Conservation (phyloP, 1,284 basidiomycete genomes). For the Prillingera fragicola region DNA sequence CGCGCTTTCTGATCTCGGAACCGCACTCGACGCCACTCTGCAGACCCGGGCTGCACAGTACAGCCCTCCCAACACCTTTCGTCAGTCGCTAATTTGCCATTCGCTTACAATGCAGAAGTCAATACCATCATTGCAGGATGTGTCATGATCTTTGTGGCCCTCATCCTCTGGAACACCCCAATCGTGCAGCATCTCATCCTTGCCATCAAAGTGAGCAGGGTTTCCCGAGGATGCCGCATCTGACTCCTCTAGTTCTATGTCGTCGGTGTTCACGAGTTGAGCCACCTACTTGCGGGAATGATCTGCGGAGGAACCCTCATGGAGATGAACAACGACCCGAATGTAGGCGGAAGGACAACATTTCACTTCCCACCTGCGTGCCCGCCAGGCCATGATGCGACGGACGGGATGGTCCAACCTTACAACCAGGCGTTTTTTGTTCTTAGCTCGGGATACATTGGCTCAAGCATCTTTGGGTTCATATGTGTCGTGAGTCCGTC, state of each 20-base stretch:
- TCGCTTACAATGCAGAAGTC: constrained; percentile 27
- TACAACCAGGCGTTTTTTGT: no score
- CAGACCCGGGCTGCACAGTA: no score
- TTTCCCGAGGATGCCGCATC: neutral
- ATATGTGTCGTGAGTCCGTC: constrained; percentile 40
- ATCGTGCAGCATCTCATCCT: constrained; percentile 38
- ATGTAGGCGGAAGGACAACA: constrained; percentile 44
- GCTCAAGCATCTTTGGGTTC: constrained; percentile 40
- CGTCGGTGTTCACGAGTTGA: constrained; percentile 44
- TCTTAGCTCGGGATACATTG: constrained; percentile 47
- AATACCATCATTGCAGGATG: constrained; percentile 45
- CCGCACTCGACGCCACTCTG: neutral
- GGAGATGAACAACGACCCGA: constrained; percentile 46
- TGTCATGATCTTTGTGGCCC: constrained; percentile 39
- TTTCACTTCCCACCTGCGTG: no score
- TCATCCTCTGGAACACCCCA: constrained; percentile 45
- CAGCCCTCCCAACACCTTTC: constrained; percentile 7
- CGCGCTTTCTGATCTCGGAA: neutral
- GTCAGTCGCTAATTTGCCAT: neutral
- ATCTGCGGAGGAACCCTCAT: constrained; percentile 44
- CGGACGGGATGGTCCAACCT: no score
- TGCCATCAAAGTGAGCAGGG: constrained; percentile 36
- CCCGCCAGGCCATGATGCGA: no score
- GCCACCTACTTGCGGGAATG: constrained; percentile 40
- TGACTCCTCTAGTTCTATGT: constrained; percentile 37